Evolutionary conservation across 129 eudicot species (phyloP), one percentile per base, ranked within the genome.

Genomic region (Logfia minima): DNA sequence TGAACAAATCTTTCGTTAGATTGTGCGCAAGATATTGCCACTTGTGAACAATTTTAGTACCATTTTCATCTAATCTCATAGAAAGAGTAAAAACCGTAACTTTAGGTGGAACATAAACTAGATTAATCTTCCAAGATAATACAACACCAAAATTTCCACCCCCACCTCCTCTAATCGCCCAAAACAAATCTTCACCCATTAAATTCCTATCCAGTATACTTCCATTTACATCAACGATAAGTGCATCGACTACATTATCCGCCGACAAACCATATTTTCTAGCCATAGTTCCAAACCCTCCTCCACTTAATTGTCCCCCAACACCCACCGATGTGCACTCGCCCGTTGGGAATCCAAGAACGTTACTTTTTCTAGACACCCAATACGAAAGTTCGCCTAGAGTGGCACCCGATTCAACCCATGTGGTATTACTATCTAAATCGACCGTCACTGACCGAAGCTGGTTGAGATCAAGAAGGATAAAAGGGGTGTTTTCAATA

Each of bases 321-420:
- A 66, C 70, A 3, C 70, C 70, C 37, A 66, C 70, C 48, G 48
- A 66, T 0, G 70, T 17, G 70, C 70, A 66, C 45, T 66, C 70
- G 23, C 70, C 70, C 1, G 48, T 17, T 31, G 70, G 70, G 13
- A 66, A 32, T 66, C 70, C 70, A 32, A 66, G 45, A 32, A 66
- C 23, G 0, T 32, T 66, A 32, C 70, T 66, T 32, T 66, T 66
- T 17, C 34, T 23, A 66, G 70, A 66, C 8, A 66, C 43, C 70
- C 45, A 31, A 66, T 66, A 66, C 11, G 70, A 16, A 32, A 66
- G 70, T 66, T 66, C 70, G 32, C 70, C 70, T 16, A 66, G 48
- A 18, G 70, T 66, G 19, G 70, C 70, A 66, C 70, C 70, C 10
- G 70, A 66, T 66, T 66, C 70, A n/a, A 66, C 70, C 70, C 70